Evolutionary conservation across 2,329 filamentous ascomycete species (phyloP).

Genomic region (Colletotrichum sp.): DNA sequence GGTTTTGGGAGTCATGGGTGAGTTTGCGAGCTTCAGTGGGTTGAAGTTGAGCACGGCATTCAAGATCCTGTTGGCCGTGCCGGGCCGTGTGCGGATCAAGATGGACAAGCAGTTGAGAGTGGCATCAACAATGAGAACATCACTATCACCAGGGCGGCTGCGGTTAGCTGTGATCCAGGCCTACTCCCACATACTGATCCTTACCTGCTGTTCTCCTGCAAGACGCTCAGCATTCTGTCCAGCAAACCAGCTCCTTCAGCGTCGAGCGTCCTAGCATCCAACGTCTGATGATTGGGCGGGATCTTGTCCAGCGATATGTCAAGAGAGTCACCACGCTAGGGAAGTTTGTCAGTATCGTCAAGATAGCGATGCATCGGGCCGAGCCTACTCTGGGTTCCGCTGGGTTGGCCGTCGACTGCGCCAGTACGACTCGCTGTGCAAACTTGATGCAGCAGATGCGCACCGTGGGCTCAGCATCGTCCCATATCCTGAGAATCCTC

Average conservation of each 20-base stretch:
- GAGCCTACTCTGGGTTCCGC: slow-evolving; percentile 79
- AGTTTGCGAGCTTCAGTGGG: slow-evolving; percentile 79
- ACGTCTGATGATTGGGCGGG: slow-evolving; percentile 79
- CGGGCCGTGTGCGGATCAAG: slow-evolving; percentile 80
- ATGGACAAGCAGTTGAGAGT: slow-evolving; percentile 88
- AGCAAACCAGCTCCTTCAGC: slow-evolving; percentile 91
- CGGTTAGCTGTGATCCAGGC: slow-evolving; percentile 12
- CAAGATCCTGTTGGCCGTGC: slow-evolving; percentile 84
- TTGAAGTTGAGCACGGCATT: slow-evolving; percentile 90
- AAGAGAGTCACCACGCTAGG: slow-evolving; percentile 51
- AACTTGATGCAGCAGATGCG: slow-evolving; percentile 98
- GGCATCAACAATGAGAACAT: slow-evolving; percentile 87
- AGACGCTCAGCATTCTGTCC: slow-evolving; percentile 82
- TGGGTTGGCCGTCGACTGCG: slow-evolving; percentile 85
- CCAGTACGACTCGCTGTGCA: slow-evolving; percentile 88
- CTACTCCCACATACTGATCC: slow-evolving; percentile 27
- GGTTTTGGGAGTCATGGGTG: slow-evolving; percentile 76
- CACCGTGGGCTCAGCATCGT: slow-evolving; percentile 75
- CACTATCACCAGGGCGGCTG: slow-evolving; percentile 53
- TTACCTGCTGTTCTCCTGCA: slow-evolving; percentile 88
- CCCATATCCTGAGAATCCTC: slow-evolving; percentile 88
- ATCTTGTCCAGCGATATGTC: slow-evolving; percentile 90
- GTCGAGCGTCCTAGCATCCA: slow-evolving; percentile 82
- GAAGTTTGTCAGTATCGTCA: slow-evolving; percentile 25
- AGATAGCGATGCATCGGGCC: slow-evolving; percentile 8